Evolutionary conservation across 208 protist genomes (phyloP).

Genomic region (Vickermania spadyakhi): DNA sequence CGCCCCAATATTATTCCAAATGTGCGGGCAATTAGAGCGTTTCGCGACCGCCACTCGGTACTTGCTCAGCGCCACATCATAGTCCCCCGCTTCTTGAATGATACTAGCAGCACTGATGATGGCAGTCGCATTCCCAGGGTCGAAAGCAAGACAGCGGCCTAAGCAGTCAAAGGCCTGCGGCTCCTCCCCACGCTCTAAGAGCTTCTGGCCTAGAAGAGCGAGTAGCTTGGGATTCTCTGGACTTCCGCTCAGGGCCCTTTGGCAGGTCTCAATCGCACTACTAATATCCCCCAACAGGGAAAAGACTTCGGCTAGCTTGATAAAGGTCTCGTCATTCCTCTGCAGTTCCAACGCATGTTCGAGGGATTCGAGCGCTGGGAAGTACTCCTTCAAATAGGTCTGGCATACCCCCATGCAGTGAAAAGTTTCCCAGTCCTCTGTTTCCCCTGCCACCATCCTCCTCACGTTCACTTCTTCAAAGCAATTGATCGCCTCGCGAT

Average conservation of each 20-base stretch:
- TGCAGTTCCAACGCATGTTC: slow-evolving; percentile 75
- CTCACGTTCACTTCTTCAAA: slow-evolving; percentile 80
- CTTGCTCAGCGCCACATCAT: slow-evolving; percentile 94
- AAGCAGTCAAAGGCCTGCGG: slow-evolving; percentile 87
- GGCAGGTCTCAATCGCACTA: slow-evolving; percentile 65
- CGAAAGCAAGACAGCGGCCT: slow-evolving; percentile 86
- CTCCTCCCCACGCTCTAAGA: slow-evolving; percentile 73
- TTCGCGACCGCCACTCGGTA: slow-evolving; percentile 88
- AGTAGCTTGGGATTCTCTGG: slow-evolving; percentile 93
- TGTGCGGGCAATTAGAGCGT: slow-evolving; percentile 85
- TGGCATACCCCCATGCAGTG: slow-evolving; percentile 92
- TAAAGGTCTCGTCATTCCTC: slow-evolving; percentile 83
- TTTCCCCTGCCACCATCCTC: slow-evolving; percentile 17
- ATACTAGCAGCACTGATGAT: slow-evolving; percentile 92
- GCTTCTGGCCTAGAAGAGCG: slow-evolving; percentile 85
- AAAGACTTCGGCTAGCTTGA: slow-evolving; percentile 88
- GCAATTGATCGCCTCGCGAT: slow-evolving; percentile 83
- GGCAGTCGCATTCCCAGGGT: slow-evolving; percentile 83
- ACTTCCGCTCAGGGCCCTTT: slow-evolving; percentile 78
- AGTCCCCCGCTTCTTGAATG: slow-evolving; percentile 93
- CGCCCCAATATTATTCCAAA: slow-evolving; percentile 98
- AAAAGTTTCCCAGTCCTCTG: slow-evolving; percentile 87
- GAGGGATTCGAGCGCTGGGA: slow-evolving; percentile 71
- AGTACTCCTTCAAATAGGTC: slow-evolving; percentile 65
- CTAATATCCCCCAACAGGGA: slow-evolving; percentile 47